Percentiles rank a stretch among this genome's conserved stretches.
phyloP scores from a whole-genome alignment of 805 yeast genomes.

The Candida easanensis region DNA sequence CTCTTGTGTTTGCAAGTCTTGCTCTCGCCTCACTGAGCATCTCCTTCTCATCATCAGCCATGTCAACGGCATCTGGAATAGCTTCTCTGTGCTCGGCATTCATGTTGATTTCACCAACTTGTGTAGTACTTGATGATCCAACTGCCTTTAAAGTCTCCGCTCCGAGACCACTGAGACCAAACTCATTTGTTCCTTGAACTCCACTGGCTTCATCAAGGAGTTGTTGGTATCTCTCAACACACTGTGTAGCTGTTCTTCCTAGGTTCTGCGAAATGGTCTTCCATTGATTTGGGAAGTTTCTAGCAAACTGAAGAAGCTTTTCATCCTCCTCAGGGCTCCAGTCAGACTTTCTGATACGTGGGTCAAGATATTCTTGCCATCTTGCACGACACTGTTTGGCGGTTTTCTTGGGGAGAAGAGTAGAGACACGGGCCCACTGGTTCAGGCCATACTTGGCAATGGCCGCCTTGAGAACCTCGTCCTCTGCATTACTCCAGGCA shows the following conservation, averaged over 20 bases:
- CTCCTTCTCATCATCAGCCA: conserved; percentile 87
- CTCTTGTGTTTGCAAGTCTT: conserved; percentile 86
- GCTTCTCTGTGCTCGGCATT: conserved; percentile 79
- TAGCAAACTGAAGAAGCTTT: conserved; percentile 60
- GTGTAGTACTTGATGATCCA: conserved; percentile 30
- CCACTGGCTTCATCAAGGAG: conserved; percentile 48
- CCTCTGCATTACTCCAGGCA: conserved; percentile 82
- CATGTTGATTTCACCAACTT: conserved; percentile 60
- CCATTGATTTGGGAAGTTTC: conserved; percentile 90
- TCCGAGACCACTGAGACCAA: conserved; percentile 50
- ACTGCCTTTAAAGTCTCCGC: conserved; percentile 43
- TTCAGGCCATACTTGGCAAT: conserved; percentile 90
- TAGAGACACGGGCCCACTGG: conserved; percentile 93
- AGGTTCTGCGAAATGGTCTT: conserved; percentile 78
- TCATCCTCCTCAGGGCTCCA: conserved; percentile 83
- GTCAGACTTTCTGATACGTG: conserved; percentile 55
- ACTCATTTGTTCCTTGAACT: conserved; percentile 26
- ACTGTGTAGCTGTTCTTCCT: conserved; percentile 83
- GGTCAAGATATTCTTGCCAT: conserved; percentile 88
- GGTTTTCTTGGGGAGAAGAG: conserved; percentile 77
- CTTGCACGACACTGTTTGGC: conserved; percentile 91
- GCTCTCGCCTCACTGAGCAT: conserved; percentile 96
- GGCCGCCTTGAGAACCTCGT: conserved; percentile 86
- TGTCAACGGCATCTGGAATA: conserved; percentile 70
- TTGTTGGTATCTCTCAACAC: conserved; percentile 80